phyloP scores from a whole-genome alignment of 164 flowering plant genomes.

The Amborella trichopoda region DNA sequence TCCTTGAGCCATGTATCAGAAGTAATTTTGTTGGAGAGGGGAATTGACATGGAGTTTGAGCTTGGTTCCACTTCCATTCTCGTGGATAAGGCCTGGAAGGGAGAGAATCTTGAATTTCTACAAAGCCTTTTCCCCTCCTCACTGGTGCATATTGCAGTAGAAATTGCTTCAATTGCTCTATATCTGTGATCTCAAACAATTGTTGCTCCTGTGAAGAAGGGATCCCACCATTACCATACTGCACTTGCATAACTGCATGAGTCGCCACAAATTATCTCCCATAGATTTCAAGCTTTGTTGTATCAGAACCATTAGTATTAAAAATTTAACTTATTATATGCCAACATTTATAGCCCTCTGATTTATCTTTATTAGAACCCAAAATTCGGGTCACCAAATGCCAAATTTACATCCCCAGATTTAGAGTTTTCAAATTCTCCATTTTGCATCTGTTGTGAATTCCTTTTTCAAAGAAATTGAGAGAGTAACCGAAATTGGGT shows the following conservation, averaged over 20 bases:
- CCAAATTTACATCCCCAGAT: too few relatives aligned
- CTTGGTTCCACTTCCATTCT: slow-evolving; percentile 14
- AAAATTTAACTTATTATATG: slow-evolving; percentile 34
- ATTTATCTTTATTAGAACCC: too few relatives aligned
- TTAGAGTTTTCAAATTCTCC: too few relatives aligned
- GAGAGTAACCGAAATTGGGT: too few relatives aligned
- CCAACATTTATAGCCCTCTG: slow-evolving; percentile 41
- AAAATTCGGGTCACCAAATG: too few relatives aligned
- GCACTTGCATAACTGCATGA: slow-evolving; percentile 32
- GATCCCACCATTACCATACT: neutral
- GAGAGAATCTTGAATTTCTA: slow-evolving; percentile 29
- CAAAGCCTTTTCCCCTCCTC: slow-evolving; percentile 20
- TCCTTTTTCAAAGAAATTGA: too few relatives aligned
- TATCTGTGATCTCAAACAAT: slow-evolving; percentile 37
- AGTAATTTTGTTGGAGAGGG: slow-evolving; percentile 1
- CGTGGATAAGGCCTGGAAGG: slow-evolving; percentile 21
- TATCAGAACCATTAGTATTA: slow-evolving; percentile 25
- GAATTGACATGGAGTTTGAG: neutral
- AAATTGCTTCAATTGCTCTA: slow-evolving; percentile 32
- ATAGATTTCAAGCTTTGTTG: slow-evolving; percentile 40
- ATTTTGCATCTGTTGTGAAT: too few relatives aligned
- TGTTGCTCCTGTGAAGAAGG: slow-evolving; percentile 7
- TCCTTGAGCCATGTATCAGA: too few relatives aligned
- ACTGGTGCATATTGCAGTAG: slow-evolving; percentile 25
- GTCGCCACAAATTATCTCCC: slow-evolving; percentile 39